Conservation (phyloP, 2,329 filamentous ascomycete genomes). For the Epichloe elymi region DNA sequence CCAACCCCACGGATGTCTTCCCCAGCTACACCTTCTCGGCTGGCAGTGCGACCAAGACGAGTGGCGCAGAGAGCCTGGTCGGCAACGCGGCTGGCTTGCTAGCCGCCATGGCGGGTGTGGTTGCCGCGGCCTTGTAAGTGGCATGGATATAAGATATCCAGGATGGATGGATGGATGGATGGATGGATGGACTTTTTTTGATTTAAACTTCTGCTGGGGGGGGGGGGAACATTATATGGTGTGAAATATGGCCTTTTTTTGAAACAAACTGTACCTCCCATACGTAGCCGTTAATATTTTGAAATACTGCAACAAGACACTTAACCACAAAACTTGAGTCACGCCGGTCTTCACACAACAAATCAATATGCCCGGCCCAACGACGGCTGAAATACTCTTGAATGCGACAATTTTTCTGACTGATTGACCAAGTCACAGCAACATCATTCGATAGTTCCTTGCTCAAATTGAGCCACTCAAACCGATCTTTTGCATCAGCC, state of each 20-base stretch:
- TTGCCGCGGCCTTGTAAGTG: constrained; percentile 23
- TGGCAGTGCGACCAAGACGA: constrained; percentile 11
- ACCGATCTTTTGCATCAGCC: not conserved
- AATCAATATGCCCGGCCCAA: too few species aligned
- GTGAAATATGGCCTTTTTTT: not conserved
- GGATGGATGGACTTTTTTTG: not conserved
- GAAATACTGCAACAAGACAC: not conserved
- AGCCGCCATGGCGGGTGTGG: constrained; percentile 23
- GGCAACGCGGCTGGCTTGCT: constrained; percentile 22
- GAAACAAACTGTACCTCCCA: not conserved
- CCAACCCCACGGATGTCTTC: constrained; percentile 9
- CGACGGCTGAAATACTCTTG: too few species aligned
- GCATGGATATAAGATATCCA: not conserved
- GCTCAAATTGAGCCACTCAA: not conserved
- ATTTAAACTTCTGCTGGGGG: not conserved
- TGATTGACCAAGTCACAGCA: not conserved
- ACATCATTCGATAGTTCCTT: not conserved
- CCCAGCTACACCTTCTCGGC: constrained; percentile 10
- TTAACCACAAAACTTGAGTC: not conserved
- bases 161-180: not conserved
- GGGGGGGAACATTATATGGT: not conserved
- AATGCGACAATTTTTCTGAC: too few species aligned
- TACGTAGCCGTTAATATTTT: too few species aligned
- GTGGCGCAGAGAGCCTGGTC: constrained; percentile 14
- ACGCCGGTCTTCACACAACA: too few species aligned